These are phyloP conservation scores for Erysimum cheiranthoides DNA, from an alignment of 345 rosid genomes.

Conservation along the genomic window DNA sequence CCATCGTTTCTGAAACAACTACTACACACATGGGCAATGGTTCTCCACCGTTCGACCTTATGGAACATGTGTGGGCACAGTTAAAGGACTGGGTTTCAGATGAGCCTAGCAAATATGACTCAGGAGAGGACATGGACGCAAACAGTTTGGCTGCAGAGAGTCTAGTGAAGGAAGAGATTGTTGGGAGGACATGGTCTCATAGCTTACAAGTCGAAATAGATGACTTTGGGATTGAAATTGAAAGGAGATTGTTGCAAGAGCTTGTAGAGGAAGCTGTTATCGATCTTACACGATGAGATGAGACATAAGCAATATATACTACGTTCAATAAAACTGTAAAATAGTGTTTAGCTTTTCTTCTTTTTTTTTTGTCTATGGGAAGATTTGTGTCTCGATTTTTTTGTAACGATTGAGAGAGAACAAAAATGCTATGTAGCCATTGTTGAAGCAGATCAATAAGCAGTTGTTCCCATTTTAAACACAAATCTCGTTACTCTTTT, in stretches of 20 bases:
- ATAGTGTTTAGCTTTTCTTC: conserved; percentile 18
- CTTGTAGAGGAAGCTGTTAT: conserved; percentile 81
- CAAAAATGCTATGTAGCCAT: conserved; percentile 31
- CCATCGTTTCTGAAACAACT: conserved; percentile 53
- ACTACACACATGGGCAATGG: conserved; percentile 25
- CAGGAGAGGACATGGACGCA: conserved; percentile 57
- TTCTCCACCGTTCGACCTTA: conserved; percentile 44
- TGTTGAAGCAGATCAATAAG: conserved; percentile 34
- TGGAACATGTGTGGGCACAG: conserved; percentile 66
- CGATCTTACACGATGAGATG: conserved; percentile 48
- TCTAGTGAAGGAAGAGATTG: conserved; percentile 75
- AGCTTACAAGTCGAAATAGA: conserved; percentile 54
- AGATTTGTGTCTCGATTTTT: conserved; percentile 31
- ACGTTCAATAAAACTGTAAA: conserved; percentile 39
- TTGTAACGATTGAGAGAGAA: conserved; percentile 28
- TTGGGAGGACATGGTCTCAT: conserved; percentile 71
- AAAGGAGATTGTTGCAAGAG: conserved; percentile 67
- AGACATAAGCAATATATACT: conserved; percentile 9
- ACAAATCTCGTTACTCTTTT: conserved; percentile 31
- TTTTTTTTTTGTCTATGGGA: conserved; percentile 14
- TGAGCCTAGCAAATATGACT: conserved; percentile 37
- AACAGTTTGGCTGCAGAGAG: conserved; percentile 69
- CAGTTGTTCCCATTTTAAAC: conserved; percentile 23
- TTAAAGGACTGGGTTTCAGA: conserved; percentile 69
- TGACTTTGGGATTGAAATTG: conserved; percentile 63